Conservation (phyloP, 768 basidiomycete genomes). For the Suillus paluster region DNA sequence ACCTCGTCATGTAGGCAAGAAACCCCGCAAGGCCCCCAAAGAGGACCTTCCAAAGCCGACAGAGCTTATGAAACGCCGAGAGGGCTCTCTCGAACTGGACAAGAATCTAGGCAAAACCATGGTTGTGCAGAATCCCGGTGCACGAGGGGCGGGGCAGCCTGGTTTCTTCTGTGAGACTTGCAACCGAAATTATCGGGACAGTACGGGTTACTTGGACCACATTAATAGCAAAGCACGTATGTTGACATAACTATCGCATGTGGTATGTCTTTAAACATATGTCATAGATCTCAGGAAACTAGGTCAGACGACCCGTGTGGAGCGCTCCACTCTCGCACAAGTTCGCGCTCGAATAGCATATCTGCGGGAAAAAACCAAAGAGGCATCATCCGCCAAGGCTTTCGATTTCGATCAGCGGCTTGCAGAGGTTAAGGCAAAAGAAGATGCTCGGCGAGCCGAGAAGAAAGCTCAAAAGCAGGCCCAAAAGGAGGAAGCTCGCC, state of each 20-base stretch:
- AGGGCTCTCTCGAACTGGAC: slow-evolving; percentile 83
- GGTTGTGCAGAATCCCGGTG: slow-evolving; percentile 86
- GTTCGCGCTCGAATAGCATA: slow-evolving; percentile 90
- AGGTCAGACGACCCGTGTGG: slow-evolving; percentile 95
- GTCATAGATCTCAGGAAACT: slow-evolving; percentile 84
- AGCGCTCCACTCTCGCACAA: slow-evolving; percentile 89
- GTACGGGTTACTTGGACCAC: slow-evolving; percentile 92
- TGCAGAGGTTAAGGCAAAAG: slow-evolving; percentile 77
- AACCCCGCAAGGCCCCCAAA: slow-evolving; percentile 63
- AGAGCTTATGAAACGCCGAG: slow-evolving; percentile 89
- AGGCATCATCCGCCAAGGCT: slow-evolving; percentile 82
- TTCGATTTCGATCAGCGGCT: slow-evolving; percentile 94
- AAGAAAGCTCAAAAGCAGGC: slow-evolving; percentile 83
- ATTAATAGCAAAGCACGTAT: slow-evolving; percentile 92
- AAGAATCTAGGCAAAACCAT: slow-evolving; percentile 96
- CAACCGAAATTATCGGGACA: slow-evolving; percentile 91
- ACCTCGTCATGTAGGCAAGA: slow-evolving; percentile 64
- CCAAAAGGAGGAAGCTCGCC: slow-evolving; percentile 70
- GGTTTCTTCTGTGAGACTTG: slow-evolving; percentile 96
- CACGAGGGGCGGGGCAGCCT: slow-evolving; percentile 86
- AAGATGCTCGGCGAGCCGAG: slow-evolving; percentile 65
- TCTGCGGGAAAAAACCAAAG: slow-evolving; percentile 85
- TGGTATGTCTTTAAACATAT: slow-evolving; percentile 8
- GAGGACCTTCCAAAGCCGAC: slow-evolving; percentile 93
- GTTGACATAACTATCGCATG: slow-evolving; percentile 36